Base-by-base conservation (phyloP, 2,329 filamentous ascomycete genomes). In the Colletotrichum coccodes region DNA sequence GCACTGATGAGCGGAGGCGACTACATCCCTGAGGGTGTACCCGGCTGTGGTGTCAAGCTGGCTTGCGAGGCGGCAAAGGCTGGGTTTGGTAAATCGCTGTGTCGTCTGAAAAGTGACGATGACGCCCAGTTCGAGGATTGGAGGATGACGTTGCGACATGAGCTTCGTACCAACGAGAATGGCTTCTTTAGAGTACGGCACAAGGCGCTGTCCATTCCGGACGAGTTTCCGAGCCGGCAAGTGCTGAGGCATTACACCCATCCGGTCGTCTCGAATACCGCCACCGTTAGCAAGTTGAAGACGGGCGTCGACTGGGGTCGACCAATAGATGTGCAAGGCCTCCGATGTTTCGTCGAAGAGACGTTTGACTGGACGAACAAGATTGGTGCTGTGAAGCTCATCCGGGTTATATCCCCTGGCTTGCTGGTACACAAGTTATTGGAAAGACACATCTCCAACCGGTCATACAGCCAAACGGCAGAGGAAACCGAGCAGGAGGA, bases 1-100 rank as follows among this genome's bases (percentile, higher is more conserved):
- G 96, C 96, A 0, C 83, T 99, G 70, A 94, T 99, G 88, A 98
- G 95, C 73, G 96, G 96, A 7, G 96, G 96, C 7, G 96, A 99
- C 79, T 99, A 99, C 74, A 85, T 95, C 0, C 93, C 95, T 0
- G 93, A 94, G 63, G 96, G 96, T 0, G 91, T 99, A 18, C 90
- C 93, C 0, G 92, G 93, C 4, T 97, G 95, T 73, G 96, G 96
- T 2, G 89, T 94, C 56, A 97, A 95, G 76, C 85, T 95, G 12
- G 95, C 96, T 0, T 96, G 93, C 72, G 94, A 98, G 77, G 97
- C 96, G 61, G 95, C 95, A 38, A 89, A 89, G 74, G 96, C 94
- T 60, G 94, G 95, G 0, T 98, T 95, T 78, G 96, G 95, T 2
- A 88, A 85, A 66, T 88, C 91, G 40, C 81, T 98, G 4, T 95